These are phyloP conservation scores for Epichloe typhina DNA, from an alignment of 2,329 filamentous ascomycete species.

Conservation along the genomic window DNA sequence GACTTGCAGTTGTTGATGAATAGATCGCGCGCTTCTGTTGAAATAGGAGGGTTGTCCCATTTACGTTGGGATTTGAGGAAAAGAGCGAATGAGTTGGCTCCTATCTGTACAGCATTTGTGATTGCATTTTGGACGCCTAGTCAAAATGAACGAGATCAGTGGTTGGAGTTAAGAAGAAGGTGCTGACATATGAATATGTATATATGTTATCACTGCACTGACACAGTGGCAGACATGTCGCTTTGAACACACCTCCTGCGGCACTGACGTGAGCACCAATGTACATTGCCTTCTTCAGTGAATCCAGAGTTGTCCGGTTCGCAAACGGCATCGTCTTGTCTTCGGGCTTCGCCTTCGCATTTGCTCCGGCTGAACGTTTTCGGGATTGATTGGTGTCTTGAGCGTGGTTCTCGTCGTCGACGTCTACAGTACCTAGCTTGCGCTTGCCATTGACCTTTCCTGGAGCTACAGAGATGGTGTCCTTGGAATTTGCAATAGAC, in stretches of 20 bases:
- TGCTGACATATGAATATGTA: background rate
- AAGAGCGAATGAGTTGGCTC: conserved; percentile 84
- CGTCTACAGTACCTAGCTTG: conserved; percentile 13
- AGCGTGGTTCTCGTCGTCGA: conserved; percentile 7
- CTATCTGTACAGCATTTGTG: conserved; percentile 63
- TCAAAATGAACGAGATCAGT: too few species aligned
- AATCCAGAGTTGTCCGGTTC: conserved; percentile 47
- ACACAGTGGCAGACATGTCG: too few species aligned
- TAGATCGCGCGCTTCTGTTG: conserved; percentile 49
- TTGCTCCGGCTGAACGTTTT: conserved; percentile 28
- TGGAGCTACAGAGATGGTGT: conserved; percentile 6
- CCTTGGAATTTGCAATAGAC: conserved; percentile 11
- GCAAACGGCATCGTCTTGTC: conserved; percentile 49
- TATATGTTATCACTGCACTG: background rate
- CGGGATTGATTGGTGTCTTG: conserved; percentile 20
- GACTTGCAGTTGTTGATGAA: conserved; percentile 58
- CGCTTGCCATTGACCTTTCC: conserved; percentile 8
- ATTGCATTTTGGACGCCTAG: conserved; percentile 81
- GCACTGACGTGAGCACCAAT: conserved; percentile 87
- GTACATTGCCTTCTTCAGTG: conserved; percentile 58
- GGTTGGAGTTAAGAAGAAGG: background rate
- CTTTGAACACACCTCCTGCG: conserved; percentile 54
- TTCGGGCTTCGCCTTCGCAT: conserved; percentile 13
- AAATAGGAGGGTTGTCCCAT: conserved; percentile 74
- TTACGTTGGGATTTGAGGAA: conserved; percentile 96